Evolutionary conservation across 1,284 basidiomycete species (phyloP), one percentile per base, ranked within the genome.

Genomic region (Moesziomyces globuligerus): DNA sequence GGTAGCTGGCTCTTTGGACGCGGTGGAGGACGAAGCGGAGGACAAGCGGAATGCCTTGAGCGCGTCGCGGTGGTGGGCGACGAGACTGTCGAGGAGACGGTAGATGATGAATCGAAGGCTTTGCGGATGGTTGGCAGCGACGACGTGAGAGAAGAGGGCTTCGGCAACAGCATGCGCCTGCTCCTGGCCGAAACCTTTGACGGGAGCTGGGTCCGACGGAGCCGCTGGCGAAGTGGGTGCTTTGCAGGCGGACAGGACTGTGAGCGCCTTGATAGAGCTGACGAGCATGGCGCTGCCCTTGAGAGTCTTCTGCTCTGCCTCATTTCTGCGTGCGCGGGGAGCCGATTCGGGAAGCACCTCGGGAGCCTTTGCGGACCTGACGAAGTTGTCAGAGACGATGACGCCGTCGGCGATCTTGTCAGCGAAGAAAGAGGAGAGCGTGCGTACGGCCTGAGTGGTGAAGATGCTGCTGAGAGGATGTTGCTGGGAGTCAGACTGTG

Each of bases 391-490:
- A 15, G 76, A 75, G 25, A 81, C 61, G 38, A 58, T 45, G 43
- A 92, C 90, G 17, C 88, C 87, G 79, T 96, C 91, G 62, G 93
- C 90, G 39, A 97, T 84, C 83, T 96, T 97, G 52, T 89, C 89
- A 68, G 88, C 87, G 80, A 90, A 95, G 85, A 98, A 98, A 4
- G 86, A 84, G 0, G 89, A 87, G 49, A 98, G 86, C 5, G 94
- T 92, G 62, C 89, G 68, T 13, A 41, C 41, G 44, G 91, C 88
- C 83, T 94, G 93, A 23, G 88, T 86, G 79, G 90, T 94, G 58
- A 96, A 85, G 71, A 87, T 88, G 38, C 87, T 86, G 8, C 85
- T 82, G 1, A 90, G 88, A 68, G 88, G 89, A 48, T 85, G 84
- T 26, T 45, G 49, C 3, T 38, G 37, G 6, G 24, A 29, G 17